Evolutionary conservation across 768 basidiomycete genomes (phyloP).

Genomic region (Lepiota brunneoincarnata): DNA sequence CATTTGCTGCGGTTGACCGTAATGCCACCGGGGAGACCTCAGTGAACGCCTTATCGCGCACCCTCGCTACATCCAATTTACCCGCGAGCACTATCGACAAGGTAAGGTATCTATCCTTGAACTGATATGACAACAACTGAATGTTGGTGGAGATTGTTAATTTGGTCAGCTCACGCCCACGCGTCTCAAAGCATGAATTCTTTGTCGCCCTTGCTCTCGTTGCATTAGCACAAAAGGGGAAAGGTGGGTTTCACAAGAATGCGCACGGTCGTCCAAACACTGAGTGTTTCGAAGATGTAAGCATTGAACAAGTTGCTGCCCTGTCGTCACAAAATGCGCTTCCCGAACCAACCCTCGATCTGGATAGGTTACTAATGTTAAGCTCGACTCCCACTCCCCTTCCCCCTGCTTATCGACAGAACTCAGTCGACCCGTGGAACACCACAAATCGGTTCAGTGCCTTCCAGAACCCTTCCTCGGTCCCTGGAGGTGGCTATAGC

Average conservation of each 20-base stretch:
- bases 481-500: background rate
- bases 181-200: conserved; percentile 87
- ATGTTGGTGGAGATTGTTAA: conserved; percentile 72
- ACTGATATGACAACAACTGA: background rate
- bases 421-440: conserved; percentile 67
- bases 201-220: conserved; percentile 88
- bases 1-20: conserved; percentile 75
- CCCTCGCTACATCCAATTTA: conserved; percentile 73
- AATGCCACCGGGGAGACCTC: conserved; percentile 73
- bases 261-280: background rate
- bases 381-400: conserved; percentile 42
- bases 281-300: conserved; percentile 50
- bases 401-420: conserved; percentile 42
- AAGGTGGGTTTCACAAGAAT: conserved; percentile 45
- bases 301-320: conserved; percentile 77
- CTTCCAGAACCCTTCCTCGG: conserved; percentile 4
- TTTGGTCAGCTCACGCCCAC: conserved; percentile 75
- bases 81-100: conserved; percentile 82
- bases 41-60: conserved; percentile 77
- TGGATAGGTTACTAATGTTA: conserved; percentile 53
- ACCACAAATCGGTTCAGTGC: conserved; percentile 33
- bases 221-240: conserved; percentile 78
- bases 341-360: conserved; percentile 70
- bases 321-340: conserved; percentile 76
- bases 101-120: conserved; percentile 36